Conservation (phyloP, 2,329 filamentous ascomycete species). For the Sclerotinia glacialis region DNA sequence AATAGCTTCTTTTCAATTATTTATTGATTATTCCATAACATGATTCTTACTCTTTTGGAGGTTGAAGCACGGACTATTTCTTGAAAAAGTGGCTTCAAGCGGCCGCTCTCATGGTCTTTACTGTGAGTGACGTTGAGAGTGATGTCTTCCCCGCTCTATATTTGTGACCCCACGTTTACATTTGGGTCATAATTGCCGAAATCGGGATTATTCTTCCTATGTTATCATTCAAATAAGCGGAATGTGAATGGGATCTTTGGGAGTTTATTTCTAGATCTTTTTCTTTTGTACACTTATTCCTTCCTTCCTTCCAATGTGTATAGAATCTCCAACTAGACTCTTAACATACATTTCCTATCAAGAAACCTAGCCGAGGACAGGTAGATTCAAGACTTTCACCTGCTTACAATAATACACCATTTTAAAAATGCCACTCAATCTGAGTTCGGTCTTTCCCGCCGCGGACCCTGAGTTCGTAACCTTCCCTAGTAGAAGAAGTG, state of each 20-base stretch:
- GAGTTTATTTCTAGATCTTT: neutral
- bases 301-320: neutral
- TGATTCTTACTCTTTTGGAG: constrained; percentile 10
- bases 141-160: neutral
- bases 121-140: neutral
- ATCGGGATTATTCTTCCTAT: constrained; percentile 5
- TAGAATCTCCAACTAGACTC: neutral
- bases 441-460: constrained; percentile 37
- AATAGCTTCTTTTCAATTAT: neutral
- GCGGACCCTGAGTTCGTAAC: constrained; percentile 50
- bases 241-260: neutral
- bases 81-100: neutral
- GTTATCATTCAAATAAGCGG: constrained; percentile 2
- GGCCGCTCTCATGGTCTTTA: neutral
- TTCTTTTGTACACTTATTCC: neutral
- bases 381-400: neutral
- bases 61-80: neutral
- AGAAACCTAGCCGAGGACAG: neutral
- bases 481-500: constrained; percentile 79
- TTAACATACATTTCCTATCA: neutral
- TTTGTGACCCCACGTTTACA: constrained; percentile 19
- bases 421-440: constrained; percentile 37
- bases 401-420: neutral
- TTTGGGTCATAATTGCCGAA: neutral
- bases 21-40: constrained; percentile 20